Conservation (phyloP, 192 early-diverging fungal genomes). For the Spinellus fusiger region DNA sequence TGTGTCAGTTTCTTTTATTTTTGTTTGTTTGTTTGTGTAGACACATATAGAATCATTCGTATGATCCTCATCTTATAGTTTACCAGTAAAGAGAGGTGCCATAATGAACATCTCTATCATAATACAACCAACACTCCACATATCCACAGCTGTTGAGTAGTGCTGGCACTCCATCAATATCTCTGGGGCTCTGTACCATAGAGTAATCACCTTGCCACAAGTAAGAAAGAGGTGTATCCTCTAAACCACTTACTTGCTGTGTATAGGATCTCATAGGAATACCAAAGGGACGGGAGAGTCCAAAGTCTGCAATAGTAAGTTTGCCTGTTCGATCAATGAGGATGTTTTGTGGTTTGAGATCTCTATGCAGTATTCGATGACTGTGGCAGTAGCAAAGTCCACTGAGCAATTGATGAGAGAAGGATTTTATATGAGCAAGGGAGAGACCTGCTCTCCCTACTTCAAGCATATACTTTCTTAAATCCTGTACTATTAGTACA, state of each 20-base stretch:
- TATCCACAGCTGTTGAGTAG: conserved; percentile 93
- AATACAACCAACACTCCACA: conserved; percentile 97
- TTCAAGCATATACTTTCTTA: conserved; percentile 29
- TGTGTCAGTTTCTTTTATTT: background rate
- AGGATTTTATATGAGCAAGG: conserved; percentile 39
- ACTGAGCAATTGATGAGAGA: conserved; percentile 82
- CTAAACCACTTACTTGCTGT: conserved; percentile 60
- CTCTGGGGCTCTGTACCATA: conserved; percentile 96
- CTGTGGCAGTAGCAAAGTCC: conserved; percentile 90
- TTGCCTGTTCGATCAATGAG: conserved; percentile 83
- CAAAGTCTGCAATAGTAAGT: conserved; percentile 95
- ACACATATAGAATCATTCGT: background rate
- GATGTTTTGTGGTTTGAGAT: conserved; percentile 98
- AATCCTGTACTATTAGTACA: conserved; percentile 14
- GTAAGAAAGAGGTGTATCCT: background rate
- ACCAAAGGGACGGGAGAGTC: conserved; percentile 87
- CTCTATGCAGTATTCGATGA: conserved; percentile 90
- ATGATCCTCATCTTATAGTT: background rate
- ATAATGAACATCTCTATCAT: conserved; percentile 89
- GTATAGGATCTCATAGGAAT: conserved; percentile 91
- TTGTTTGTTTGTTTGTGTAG: background rate
- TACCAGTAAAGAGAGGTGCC: conserved; percentile 83
- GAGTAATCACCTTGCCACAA: conserved; percentile 64
- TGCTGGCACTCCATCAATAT: conserved; percentile 85
- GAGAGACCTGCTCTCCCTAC: conserved; percentile 24